Base-by-base conservation (phyloP, 2,329 filamentous ascomycete genomes). In the Leptosphaerulina australis region DNA sequence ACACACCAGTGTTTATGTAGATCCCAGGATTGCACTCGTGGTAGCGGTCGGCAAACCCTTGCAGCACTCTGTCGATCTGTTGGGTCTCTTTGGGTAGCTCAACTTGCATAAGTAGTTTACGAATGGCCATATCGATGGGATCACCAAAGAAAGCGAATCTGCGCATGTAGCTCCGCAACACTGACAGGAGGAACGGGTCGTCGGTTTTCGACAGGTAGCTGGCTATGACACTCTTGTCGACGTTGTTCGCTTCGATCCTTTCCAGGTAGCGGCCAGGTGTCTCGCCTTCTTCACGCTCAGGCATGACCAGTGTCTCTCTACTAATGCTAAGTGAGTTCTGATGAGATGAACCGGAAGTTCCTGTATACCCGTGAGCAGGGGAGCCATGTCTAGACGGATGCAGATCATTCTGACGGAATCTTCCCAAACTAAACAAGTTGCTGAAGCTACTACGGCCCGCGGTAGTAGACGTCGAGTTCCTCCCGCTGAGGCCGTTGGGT, bases 11-110 rank as follows among this genome's bases (percentile, higher is more conserved):
- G 25, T 87, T 87, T 18, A 88, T 83, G 74, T 96, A 99, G 53
- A 99, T 95, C 29, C 94, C 93, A 2, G 94, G 94, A 64, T 99
- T 99, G 75, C 94, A 99, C 73, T 99, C 94, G 68, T 97, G 90
- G 71, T 99, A 99, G 50, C 94, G 85, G 69, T 99, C 94, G 0
- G 94, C 91, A 74, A 99, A 97, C 2, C 91, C 88, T 70, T 97
- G 91, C 26, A 99, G 77, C 46, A 94, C 94, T 43, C 94, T 84
- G 73, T 99, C 94, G 57, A 99, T 97, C 65, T 99, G 94, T 72
- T 99, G 94, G 0, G 94, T 97, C 76, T 99, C 94, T 63, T 95
- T 96, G 3, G 94, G 94, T 24, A 99, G 76, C 71, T 97, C 93
- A 3, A 94, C 91, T 69, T 97, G 92, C 89, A 97, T 96, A 46